Conservation (phyloP, 768 basidiomycete genomes). For the Auriscalpium vulgare region DNA sequence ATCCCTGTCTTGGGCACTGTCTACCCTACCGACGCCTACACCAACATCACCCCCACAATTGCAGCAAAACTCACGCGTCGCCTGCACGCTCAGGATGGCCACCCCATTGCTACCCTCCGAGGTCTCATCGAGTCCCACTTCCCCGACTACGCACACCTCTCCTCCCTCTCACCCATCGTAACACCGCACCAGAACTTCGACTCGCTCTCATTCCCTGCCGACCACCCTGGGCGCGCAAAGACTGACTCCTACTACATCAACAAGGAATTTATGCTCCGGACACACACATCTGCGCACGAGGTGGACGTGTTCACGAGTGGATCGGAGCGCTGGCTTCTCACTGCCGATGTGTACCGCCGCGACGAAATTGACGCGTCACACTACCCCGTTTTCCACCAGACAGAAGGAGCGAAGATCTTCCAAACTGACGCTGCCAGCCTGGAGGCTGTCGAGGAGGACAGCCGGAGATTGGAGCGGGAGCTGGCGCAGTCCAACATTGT, state of each 20-base stretch:
- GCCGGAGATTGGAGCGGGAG: constrained; percentile 46
- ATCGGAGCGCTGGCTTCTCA: constrained; percentile 78
- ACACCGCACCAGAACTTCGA: constrained; percentile 92
- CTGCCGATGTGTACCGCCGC: constrained; percentile 94
- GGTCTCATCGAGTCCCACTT: constrained; percentile 81
- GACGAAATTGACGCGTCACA: constrained; percentile 98
- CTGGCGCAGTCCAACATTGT: constrained; percentile 69
- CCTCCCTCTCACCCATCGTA: constrained; percentile 82
- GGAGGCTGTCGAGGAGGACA: constrained; percentile 64
- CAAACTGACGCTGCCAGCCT: constrained; percentile 46
- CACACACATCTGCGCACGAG: constrained; percentile 98
- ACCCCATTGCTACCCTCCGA: constrained; percentile 85
- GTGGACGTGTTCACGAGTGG: constrained; percentile 81
- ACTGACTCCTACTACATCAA: constrained; percentile 98
- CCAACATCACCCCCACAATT: constrained; percentile 84
- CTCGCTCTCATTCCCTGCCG: constrained; percentile 85
- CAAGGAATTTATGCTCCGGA: constrained; percentile 82
- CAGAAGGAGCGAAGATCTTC: constrained; percentile 89
- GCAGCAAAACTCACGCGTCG: constrained; percentile 69
- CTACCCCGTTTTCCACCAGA: constrained; percentile 98
- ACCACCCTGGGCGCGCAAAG: constrained; percentile 86
- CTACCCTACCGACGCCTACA: constrained; percentile 71
- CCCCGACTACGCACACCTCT: constrained; percentile 59
- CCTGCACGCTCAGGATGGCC: constrained; percentile 67
- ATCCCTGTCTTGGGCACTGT: constrained; percentile 51